Percentiles rank a stretch among this genome's conserved stretches.
Evolutionary conservation across 1,284 basidiomycete species (phyloP).

Genomic region (Exobasidium cylindrosporum): DNA sequence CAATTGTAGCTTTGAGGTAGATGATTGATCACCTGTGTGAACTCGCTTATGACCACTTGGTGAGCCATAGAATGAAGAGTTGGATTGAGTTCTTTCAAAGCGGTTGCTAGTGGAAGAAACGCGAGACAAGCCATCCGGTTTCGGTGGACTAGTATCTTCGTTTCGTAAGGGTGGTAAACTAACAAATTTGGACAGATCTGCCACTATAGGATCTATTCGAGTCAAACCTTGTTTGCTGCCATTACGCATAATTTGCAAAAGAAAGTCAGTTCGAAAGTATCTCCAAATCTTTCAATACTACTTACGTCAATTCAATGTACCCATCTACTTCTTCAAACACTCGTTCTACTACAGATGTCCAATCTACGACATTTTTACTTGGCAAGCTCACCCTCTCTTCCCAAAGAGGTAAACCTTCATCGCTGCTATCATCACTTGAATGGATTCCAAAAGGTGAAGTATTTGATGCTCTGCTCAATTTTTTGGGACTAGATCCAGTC

Average conservation of each 20-base stretch:
- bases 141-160: background rate
- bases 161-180: constrained; percentile 21
- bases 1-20: constrained; percentile 16
- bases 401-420: constrained; percentile 1
- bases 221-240: constrained; percentile 1
- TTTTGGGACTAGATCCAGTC: background rate
- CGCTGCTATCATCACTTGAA: background rate
- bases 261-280: too few relatives aligned
- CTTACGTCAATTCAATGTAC: constrained; percentile 18
- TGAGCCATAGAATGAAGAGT: background rate
- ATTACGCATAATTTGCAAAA: too few relatives aligned
- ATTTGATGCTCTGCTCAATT: background rate
- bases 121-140: constrained; percentile 4
- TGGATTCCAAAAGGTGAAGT: background rate
- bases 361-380: constrained; percentile 5
- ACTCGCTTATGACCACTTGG: background rate
- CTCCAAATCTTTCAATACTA: too few relatives aligned
- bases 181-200: constrained; percentile 32
- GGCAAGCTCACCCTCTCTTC: background rate
- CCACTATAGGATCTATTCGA: constrained; percentile 22
- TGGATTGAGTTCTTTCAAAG: background rate
- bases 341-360: constrained; percentile 18
- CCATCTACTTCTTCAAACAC: constrained; percentile 23
- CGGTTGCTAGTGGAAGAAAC: background rate
- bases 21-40: background rate